Conservation (phyloP, 2,329 filamentous ascomycete species). For the Aspergillus japonicus region DNA sequence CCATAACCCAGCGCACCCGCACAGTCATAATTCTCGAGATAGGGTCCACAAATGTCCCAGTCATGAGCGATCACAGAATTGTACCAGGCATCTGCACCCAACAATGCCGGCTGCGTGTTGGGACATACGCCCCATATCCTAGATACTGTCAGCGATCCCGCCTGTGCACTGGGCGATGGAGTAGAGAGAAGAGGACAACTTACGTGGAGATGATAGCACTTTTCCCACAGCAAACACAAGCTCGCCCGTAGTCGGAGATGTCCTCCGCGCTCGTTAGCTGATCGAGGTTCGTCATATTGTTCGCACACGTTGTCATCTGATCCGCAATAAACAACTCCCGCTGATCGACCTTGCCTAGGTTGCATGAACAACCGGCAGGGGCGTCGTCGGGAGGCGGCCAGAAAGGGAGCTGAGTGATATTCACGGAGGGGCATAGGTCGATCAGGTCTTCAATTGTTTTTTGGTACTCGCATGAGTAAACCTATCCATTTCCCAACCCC, state of each 20-base stretch:
- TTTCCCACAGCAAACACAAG: constrained; percentile 17
- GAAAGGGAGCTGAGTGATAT: constrained; percentile 15
- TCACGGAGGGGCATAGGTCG: constrained; percentile 2
- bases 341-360: constrained; percentile 8
- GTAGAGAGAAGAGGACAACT: not conserved
- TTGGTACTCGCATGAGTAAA: too few species aligned
- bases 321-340: not conserved
- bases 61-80: constrained; percentile 2
- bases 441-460: constrained; percentile 2
- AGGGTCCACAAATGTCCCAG: constrained; percentile 16
- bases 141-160: not conserved
- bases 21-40: constrained; percentile 15
- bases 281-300: not conserved
- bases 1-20: constrained; percentile 13
- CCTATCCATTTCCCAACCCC: too few species aligned
- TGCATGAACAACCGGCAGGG: constrained; percentile 21
- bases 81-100: constrained; percentile 7
- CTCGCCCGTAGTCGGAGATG: constrained; percentile 4
- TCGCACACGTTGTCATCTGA: not conserved
- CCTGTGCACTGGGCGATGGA: too few species aligned
- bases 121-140: constrained; percentile 20
- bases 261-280: not conserved
- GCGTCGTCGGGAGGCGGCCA: constrained; percentile 19
- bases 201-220: constrained; percentile 20
- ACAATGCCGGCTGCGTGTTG: constrained; percentile 11